phyloP scores from a whole-genome alignment of 2,329 filamentous ascomycete genomes.

The Beauveria sp. region DNA sequence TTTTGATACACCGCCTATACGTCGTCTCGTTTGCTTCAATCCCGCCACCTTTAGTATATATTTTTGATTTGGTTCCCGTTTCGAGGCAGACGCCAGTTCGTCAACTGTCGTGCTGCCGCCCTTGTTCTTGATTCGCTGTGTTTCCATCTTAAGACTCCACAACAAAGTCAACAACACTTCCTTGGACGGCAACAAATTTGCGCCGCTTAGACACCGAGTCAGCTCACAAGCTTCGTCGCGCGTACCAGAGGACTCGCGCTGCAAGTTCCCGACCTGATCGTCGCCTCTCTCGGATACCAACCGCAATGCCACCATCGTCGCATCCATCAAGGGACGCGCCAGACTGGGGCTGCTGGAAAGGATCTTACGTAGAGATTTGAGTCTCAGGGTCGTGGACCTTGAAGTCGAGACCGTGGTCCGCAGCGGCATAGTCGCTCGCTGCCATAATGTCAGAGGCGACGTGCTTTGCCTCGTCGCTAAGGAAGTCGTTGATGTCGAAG shows the following conservation, averaged over 20 bases:
- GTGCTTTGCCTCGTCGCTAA: conserved; percentile 43
- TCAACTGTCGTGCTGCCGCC: conserved; percentile 15
- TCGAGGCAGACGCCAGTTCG: conserved; percentile 19
- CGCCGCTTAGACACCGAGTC: conserved; percentile 29
- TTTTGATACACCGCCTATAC: conserved; percentile 13
- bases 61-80: conserved; percentile 17
- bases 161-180: conserved; percentile 41
- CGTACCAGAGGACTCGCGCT: conserved; percentile 26
- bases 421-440: conserved; percentile 42
- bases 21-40: conserved; percentile 11
- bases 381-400: conserved; percentile 50
- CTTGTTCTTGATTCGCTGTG: conserved; percentile 25
- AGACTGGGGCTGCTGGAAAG: conserved; percentile 66
- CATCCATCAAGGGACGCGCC: conserved; percentile 67
- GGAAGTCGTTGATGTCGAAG: conserved; percentile 48
- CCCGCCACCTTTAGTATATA: conserved; percentile 19
- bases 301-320: conserved; percentile 67
- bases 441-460: conserved; percentile 40
- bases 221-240: conserved; percentile 29
- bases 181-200: conserved; percentile 36
- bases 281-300: conserved; percentile 54
- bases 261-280: conserved; percentile 34
- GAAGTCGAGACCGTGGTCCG: conserved; percentile 44
- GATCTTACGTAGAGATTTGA: conserved; percentile 55
- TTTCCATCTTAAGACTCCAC: conserved; percentile 38